Percentiles rank a stretch among this genome's conserved stretches.
Evolutionary conservation across 768 basidiomycete species (phyloP).

Genomic region (Pleurotus cornucopiae): DNA sequence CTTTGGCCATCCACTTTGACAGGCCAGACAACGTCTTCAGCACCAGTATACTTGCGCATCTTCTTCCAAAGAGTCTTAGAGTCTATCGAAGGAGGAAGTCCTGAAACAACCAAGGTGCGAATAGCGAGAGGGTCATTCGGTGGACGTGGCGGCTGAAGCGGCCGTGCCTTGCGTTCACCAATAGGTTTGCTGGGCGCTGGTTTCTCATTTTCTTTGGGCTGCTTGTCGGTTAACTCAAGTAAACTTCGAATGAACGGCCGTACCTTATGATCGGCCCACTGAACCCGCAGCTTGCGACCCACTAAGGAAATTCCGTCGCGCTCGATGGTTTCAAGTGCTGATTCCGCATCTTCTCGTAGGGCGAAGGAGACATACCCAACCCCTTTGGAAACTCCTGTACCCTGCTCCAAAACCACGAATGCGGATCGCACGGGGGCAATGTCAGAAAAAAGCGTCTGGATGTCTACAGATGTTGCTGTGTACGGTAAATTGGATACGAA

Average conservation of each 20-base stretch:
- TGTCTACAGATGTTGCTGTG: conserved; percentile 83
- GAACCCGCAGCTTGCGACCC: conserved; percentile 65
- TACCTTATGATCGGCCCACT: conserved; percentile 83
- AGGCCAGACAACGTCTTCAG: conserved; percentile 74
- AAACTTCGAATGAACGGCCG: conserved; percentile 4
- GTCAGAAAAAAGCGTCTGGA: conserved; percentile 92
- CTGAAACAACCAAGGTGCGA: conserved; percentile 74
- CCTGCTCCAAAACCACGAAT: conserved; percentile 85
- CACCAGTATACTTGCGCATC: conserved; percentile 73
- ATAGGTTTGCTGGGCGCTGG: neutral
- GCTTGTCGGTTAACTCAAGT: neutral
- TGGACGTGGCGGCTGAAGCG: conserved; percentile 22
- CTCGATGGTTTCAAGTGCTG: conserved; percentile 60
- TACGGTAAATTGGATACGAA: conserved; percentile 95
- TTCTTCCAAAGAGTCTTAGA: conserved; percentile 81
- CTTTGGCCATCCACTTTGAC: conserved; percentile 41
- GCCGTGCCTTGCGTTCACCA: conserved; percentile 16
- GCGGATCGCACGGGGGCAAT: conserved; percentile 92
- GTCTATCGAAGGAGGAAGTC: conserved; percentile 60
- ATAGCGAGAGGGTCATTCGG: conserved; percentile 77
- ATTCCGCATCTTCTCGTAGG: conserved; percentile 81
- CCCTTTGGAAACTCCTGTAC: conserved; percentile 78
- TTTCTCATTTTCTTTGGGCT: neutral
- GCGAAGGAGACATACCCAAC: conserved; percentile 96
- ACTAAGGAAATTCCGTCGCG: conserved; percentile 63